Conservation (phyloP, 2,329 filamentous ascomycete genomes). For the Nothomitra cinnamomea region DNA sequence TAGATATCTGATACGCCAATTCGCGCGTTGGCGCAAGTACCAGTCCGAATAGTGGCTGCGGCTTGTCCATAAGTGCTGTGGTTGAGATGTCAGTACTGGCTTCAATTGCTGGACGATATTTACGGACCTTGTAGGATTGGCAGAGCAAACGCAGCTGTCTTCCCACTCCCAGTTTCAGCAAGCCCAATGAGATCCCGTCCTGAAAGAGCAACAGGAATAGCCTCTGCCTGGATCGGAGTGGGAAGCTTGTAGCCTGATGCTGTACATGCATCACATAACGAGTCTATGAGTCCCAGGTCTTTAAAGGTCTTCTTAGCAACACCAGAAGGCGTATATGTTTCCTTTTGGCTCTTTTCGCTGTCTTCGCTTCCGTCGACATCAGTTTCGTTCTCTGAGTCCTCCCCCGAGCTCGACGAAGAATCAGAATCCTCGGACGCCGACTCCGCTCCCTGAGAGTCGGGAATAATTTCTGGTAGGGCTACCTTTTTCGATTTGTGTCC, state of each 20-base stretch:
- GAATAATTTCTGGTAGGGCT: background rate
- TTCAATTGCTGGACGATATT: background rate
- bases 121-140: constrained; percentile 58
- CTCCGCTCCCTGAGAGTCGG: constrained; percentile 14
- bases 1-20: constrained; percentile 76
- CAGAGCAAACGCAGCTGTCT: constrained; percentile 86
- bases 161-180: constrained; percentile 89
- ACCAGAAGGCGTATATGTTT: background rate
- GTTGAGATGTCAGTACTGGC: constrained; percentile 4
- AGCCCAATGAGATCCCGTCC: constrained; percentile 81
- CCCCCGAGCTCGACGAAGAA: constrained; percentile 22
- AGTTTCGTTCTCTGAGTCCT: constrained; percentile 12
- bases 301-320: constrained; percentile 42
- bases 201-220: constrained; percentile 66
- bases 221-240: constrained; percentile 74
- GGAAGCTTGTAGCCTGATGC: constrained; percentile 68
- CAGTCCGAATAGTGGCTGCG: constrained; percentile 71
- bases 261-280: constrained; percentile 76
- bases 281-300: constrained; percentile 64
- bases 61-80: constrained; percentile 63
- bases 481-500: background rate
- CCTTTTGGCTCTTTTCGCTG: constrained; percentile 20
- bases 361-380: constrained; percentile 12
- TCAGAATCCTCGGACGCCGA: constrained; percentile 22
- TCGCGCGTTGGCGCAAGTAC: constrained; percentile 87